Conservation (phyloP, 129 eudicot species). For the Kitagawia praeruptora region DNA sequence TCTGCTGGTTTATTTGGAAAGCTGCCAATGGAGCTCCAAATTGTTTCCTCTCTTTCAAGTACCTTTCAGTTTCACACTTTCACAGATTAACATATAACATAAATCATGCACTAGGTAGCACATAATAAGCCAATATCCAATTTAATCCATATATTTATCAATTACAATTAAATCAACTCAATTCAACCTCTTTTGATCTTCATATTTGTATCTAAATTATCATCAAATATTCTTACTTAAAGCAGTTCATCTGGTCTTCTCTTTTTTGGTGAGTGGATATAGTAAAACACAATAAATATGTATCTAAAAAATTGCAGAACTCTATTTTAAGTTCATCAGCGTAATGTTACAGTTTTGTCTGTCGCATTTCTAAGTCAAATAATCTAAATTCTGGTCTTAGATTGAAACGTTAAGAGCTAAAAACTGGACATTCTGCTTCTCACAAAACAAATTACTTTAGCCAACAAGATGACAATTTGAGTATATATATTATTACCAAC, state of each 20-base stretch:
- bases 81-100: slow-evolving; percentile 2
- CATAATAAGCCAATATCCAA: not conserved
- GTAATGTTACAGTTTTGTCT: not conserved
- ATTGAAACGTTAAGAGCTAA: not conserved
- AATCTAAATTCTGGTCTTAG: not conserved
- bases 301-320: not conserved
- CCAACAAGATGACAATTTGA: too few relatives aligned
- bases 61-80: slow-evolving; percentile 41
- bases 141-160: not conserved
- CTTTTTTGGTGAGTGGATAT: not conserved
- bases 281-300: not conserved
- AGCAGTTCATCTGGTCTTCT: not conserved
- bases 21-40: slow-evolving; percentile 99
- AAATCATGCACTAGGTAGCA: not conserved
- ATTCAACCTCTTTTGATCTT: not conserved
- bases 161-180: not conserved
- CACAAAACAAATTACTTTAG: too few relatives aligned
- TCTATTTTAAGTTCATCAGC: not conserved
- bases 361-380: not conserved
- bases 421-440: too few relatives aligned
- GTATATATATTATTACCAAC: not conserved
- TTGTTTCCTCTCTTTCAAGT: slow-evolving; percentile 89
- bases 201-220: not conserved
- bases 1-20: slow-evolving; percentile 91
- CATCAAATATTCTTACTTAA: not conserved